phyloP scores from a whole-genome alignment of 495 filamentous ascomycete species.

The Aspergillus nanangensis region DNA sequence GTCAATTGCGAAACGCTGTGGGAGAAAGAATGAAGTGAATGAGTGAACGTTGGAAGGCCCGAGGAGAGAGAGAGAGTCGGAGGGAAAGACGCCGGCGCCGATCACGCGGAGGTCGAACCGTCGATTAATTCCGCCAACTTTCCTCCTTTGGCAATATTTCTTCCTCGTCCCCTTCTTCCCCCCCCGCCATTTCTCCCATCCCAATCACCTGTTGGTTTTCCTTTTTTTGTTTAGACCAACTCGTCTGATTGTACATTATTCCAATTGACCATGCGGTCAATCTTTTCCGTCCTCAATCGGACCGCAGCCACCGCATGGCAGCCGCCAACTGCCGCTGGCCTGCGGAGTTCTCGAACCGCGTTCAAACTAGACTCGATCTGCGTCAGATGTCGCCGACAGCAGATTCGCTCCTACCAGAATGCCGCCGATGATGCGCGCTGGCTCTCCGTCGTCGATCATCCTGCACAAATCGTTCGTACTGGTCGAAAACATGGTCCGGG shows the following conservation, averaged over 20 bases:
- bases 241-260: neutral
- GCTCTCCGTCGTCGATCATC: constrained; percentile 79
- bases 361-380: constrained; percentile 32
- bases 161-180: too few relatives aligned
- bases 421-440: constrained; percentile 66
- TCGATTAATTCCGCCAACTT: too few relatives aligned
- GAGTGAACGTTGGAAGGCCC: too few relatives aligned
- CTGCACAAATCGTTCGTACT: constrained; percentile 67
- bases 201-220: too few relatives aligned
- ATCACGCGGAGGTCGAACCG: too few relatives aligned
- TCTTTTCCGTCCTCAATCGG: constrained; percentile 27
- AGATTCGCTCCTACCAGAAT: constrained; percentile 24
- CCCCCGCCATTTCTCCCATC: too few relatives aligned
- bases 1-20: constrained; percentile 1
- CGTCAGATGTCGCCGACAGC: constrained; percentile 34
- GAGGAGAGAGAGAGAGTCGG: constrained; percentile 5
- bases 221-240: too few relatives aligned
- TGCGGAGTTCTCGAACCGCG: constrained; percentile 12
- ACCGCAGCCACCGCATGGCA: constrained; percentile 19
- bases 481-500: constrained; percentile 75
- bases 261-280: constrained; percentile 25
- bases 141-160: too few relatives aligned
- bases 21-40: too few relatives aligned
- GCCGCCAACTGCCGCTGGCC: constrained; percentile 14
- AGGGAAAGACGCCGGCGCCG: constrained; percentile 1